Evolutionary conservation across 1,139 yeast species (phyloP), one percentile per base, ranked within the genome.

Genomic region (Candida pseudoviswanathii): DNA sequence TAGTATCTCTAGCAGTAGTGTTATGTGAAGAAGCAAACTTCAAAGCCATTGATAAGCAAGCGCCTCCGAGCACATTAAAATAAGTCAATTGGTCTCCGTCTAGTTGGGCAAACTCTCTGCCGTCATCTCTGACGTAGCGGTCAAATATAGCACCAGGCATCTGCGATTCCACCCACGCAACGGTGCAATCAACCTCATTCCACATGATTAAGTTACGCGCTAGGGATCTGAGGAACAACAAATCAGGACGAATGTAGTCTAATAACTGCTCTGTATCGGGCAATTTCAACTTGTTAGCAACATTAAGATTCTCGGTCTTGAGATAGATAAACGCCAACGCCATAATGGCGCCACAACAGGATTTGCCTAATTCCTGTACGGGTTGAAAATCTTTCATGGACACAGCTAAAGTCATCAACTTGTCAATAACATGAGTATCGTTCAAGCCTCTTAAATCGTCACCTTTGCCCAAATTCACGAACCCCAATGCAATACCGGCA

Each of bases 401-500:
- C 0, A 80, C 75, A 0, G 92, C 87, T 46, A 85, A 68, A 1
- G 83, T 72, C 36, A 89, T 65, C 42, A 92, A 70, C 49, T 74
- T 76, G 52, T 86, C 91, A n/a, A 85, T 81, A 3, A 89, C 80
- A 59, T 80, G 86, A 0, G 89, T 80, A 62, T 89, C 96, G 56
- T 81, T 78, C 41, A 85, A 68, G 0, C 88, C 86, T 44, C 79
- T 72, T 46, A 85, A 68, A 51, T 81, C 82, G 51, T 79, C 77
- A 0, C 96, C 96, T 55, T 82, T 81, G 1, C 96, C 97, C 34
- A 91, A 67, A 61, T 92, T 91, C n/a, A 92, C 85, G 54, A 85
- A 80, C 0, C 99, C 99, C 26, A 92, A 67, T 0, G 97, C 82
- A 43, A 94, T 79, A 0, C 99, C 99, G 0, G 96, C 94, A 0